Evolutionary conservation across 2,329 filamentous ascomycete genomes (phyloP).

Genomic region (Cladosporium austrohemisphaericum): DNA sequence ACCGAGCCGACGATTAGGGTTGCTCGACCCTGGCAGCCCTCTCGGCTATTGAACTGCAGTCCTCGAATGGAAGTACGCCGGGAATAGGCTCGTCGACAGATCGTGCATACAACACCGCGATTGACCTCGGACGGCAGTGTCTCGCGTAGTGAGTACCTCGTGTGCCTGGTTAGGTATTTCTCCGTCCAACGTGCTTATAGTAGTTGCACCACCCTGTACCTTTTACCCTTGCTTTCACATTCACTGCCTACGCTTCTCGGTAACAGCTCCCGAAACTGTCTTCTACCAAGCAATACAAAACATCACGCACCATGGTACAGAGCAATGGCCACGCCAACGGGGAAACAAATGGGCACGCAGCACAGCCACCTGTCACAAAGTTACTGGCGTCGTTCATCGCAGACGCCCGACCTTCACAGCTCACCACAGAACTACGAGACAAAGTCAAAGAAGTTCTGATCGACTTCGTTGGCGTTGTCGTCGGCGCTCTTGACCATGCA

Average conservation of each 20-base stretch:
- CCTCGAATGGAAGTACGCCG: too few relatives aligned
- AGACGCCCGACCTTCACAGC: conserved; percentile 18
- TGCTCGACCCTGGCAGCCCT: too few relatives aligned
- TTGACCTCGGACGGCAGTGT: conserved; percentile 4
- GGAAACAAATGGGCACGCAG: conserved; percentile 6
- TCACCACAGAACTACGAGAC: conserved; percentile 21
- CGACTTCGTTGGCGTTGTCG: conserved; percentile 30
- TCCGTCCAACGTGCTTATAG: too few relatives aligned
- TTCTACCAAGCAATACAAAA: background rate
- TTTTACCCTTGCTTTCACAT: background rate
- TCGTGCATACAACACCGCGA: conserved; percentile 2
- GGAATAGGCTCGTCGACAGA: background rate
- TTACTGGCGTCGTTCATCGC: conserved; percentile 27
- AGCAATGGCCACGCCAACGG: background rate
- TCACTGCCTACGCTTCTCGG: too few relatives aligned
- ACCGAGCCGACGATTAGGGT: too few relatives aligned
- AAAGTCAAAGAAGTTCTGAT: conserved; percentile 32
- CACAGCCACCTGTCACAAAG: conserved; percentile 21
- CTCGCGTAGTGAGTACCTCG: background rate
- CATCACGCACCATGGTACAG: background rate
- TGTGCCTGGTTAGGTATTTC: background rate
- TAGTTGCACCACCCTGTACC: too few relatives aligned
- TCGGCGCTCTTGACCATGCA: conserved; percentile 26
- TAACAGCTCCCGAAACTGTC: too few relatives aligned
- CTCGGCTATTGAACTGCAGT: too few relatives aligned